These are phyloP conservation scores for Komagataella ulmi DNA, from an alignment of 805 yeast genomes.

Conservation along the genomic window DNA sequence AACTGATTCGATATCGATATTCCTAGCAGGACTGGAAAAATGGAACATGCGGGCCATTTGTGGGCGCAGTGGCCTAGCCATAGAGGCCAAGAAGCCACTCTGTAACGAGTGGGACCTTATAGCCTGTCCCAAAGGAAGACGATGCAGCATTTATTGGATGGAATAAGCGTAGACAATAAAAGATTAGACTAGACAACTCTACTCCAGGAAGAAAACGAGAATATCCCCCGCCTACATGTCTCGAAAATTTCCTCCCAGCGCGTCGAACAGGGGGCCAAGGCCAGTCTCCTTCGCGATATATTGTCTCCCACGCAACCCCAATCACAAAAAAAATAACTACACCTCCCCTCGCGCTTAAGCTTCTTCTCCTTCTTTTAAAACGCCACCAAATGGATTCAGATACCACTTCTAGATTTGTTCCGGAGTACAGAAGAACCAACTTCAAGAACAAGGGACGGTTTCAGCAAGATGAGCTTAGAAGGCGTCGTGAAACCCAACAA, in stretches of 20 bases:
- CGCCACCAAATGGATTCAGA: slow-evolving; percentile 50
- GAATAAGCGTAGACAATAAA: background rate
- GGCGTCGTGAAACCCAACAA: slow-evolving; percentile 95
- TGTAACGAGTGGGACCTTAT: background rate
- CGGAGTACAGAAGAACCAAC: slow-evolving; percentile 94
- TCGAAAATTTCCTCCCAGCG: too few species aligned
- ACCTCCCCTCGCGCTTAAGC: background rate
- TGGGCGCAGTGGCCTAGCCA: background rate
- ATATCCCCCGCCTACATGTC: too few species aligned
- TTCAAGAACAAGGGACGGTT: slow-evolving; percentile 92
- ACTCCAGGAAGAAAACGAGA: too few species aligned
- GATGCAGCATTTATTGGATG: background rate
- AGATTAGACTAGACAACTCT: background rate
- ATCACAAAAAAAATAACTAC: background rate
- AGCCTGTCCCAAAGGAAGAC: background rate
- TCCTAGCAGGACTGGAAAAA: slow-evolving; percentile 3
- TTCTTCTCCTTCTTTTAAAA: background rate
- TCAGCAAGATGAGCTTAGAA: slow-evolving; percentile 90
- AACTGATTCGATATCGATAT: background rate
- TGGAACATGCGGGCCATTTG: background rate
- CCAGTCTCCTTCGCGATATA: background rate
- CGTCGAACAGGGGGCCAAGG: too few species aligned
- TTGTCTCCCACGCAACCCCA: background rate
- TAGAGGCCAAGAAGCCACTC: background rate
- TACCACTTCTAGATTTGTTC: slow-evolving; percentile 73